Base-by-base conservation (phyloP, 2,329 filamentous ascomycete genomes). In the Talaromyces sp. region DNA sequence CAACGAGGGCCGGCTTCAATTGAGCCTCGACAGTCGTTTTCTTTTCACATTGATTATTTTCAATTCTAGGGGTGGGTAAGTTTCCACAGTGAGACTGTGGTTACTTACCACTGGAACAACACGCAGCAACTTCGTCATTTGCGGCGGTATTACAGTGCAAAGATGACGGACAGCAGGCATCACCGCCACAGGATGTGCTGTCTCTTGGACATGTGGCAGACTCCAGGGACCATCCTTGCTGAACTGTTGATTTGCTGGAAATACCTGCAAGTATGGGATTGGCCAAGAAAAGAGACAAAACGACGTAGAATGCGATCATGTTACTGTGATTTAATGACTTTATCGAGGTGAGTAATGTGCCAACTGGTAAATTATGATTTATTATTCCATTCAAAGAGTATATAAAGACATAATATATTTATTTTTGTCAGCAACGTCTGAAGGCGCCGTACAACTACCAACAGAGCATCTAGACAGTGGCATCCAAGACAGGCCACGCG, bases 141-240 rank as follows among this genome's bases (percentile, higher is more conserved):
- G 33, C 51, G 8, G 51, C 28, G 16, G 58, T 18, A 56, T 55
- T 55, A 31, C 58, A 60, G 23, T 60, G 50, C 36, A 60, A 27
- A 23, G 51, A 47, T 9, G 58, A 50, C 51, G 58, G 58, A 4
- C 58, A 60, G 28, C 58, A 60, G 12, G 10, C 51, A 55, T 42
- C 58, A 14, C 58, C 36, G 9, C 58, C 51, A n/a, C 58, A 60
- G 18, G 58, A 56, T 28, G 54, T 18, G 10, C 36, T 60, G 44
- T 42, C 58, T 9, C 51, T 47, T 12, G 58, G 58, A 50, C 58
- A 60, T 30, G 28, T 60, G 28, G 36, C 55, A 51, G 58, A 60
- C 34, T 60, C 34, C 28, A 60, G 27, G 31, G 58, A 60, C 58
- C 58, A 60, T 60, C 58, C 58, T 36, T 60, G 58, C 58, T 60